These are phyloP conservation scores for Panus rudis DNA, from an alignment of 768 basidiomycete genomes.

Conservation along the genomic window DNA sequence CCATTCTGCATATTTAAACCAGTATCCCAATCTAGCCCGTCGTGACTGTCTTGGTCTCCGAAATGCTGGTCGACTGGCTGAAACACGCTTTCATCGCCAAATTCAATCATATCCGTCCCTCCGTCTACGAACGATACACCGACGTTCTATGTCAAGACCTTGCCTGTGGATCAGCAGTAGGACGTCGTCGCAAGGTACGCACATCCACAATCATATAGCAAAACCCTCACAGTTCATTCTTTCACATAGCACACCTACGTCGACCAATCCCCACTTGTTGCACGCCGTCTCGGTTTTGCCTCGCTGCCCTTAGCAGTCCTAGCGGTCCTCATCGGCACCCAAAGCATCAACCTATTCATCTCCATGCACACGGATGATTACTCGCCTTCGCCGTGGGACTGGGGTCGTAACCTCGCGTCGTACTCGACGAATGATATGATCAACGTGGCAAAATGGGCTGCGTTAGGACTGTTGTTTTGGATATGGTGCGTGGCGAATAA, in stretches of 20 bases:
- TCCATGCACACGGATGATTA: constrained; percentile 30
- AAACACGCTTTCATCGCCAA: constrained; percentile 99
- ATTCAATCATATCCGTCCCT: constrained; percentile 96
- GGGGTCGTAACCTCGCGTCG: constrained; percentile 15
- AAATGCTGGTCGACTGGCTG: constrained; percentile 95
- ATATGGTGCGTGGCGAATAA: constrained; percentile 56
- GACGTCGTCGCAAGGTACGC: constrained; percentile 66
- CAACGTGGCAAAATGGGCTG: constrained; percentile 56
- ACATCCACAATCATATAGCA: background rate
- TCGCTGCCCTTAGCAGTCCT: constrained; percentile 87
- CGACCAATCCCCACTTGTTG: constrained; percentile 92
- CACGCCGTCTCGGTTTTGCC: constrained; percentile 90
- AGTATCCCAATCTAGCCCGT: constrained; percentile 62
- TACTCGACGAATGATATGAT: constrained; percentile 38
- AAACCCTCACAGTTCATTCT: background rate
- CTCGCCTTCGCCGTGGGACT: constrained; percentile 37
- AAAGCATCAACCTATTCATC: constrained; percentile 59
- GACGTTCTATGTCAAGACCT: constrained; percentile 95
- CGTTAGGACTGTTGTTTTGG: constrained; percentile 70
- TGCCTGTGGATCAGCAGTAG: constrained; percentile 67
- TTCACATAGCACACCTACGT: constrained; percentile 76
- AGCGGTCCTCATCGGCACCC: constrained; percentile 66
- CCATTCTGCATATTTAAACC: background rate
- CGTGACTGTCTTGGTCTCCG: constrained; percentile 81
- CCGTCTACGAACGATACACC: constrained; percentile 90